Conservation (phyloP, 441 rosid species). For the Arabidopsis hybrid region DNA sequence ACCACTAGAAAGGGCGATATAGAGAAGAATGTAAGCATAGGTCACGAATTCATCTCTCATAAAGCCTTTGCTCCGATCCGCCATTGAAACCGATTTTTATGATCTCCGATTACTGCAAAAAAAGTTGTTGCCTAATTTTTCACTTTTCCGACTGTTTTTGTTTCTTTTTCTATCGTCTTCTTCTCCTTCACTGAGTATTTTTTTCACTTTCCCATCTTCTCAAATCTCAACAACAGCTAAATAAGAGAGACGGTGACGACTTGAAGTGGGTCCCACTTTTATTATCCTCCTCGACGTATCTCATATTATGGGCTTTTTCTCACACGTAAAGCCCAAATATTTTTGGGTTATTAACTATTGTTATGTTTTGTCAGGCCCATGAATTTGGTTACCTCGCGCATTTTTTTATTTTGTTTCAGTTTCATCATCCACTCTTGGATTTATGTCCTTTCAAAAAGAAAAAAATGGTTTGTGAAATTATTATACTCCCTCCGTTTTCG, state of each 20-base stretch:
- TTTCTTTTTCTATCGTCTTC: not conserved
- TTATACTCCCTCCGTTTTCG: too few relatives aligned
- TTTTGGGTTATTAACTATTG: constrained; percentile 2
- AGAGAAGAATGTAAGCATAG: constrained; percentile 83
- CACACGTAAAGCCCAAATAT: not conserved
- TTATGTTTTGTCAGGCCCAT: not conserved
- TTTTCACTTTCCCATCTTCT: constrained; percentile 36
- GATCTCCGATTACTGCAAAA: constrained; percentile 21
- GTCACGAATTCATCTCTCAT: constrained; percentile 57
- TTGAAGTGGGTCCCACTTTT: constrained; percentile 24
- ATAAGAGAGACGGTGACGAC: constrained; percentile 21
- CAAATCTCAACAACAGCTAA: constrained; percentile 26
- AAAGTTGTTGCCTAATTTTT: not conserved
- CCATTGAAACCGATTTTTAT: constrained; percentile 54
- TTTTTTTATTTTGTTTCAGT: not conserved
- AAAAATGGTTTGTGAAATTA: constrained; percentile 9
- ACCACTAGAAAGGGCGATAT: constrained; percentile 87
- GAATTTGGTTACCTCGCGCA: not conserved
- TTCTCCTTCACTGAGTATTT: constrained; percentile 30
- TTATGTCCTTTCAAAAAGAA: constrained; percentile 4
- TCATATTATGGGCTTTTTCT: not conserved
- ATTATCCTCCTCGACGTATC: not conserved
- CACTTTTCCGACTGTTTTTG: constrained; percentile 7
- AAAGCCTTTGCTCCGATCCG: constrained; percentile 61
- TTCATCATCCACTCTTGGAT: constrained; percentile 28